A percentile compares a stretch with the other conserved stretches of the same genome.
Conservation (phyloP, 805 yeast genomes). For the Starmerella kuoi region DNA sequence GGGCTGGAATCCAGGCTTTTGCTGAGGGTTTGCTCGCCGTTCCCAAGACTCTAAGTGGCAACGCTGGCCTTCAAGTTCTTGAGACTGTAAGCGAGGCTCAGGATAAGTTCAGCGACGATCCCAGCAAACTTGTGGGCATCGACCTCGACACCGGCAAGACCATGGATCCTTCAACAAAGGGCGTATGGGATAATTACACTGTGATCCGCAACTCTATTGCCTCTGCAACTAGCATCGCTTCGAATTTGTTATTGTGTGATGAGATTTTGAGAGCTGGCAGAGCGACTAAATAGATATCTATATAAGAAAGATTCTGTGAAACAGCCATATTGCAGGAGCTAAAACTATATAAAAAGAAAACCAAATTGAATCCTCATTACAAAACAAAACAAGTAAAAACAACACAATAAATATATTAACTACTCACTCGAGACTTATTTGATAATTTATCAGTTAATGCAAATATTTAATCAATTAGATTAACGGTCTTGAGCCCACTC, state of each 20-base stretch:
- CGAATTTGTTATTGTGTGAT: slow-evolving; percentile 85
- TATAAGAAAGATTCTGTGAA: not conserved
- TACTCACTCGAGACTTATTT: too few species aligned
- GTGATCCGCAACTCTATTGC: slow-evolving; percentile 87
- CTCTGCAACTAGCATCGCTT: slow-evolving; percentile 88
- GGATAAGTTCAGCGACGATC: slow-evolving; percentile 57
- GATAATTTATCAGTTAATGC: too few species aligned
- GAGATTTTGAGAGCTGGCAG: slow-evolving; percentile 94
- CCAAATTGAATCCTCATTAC: too few species aligned
- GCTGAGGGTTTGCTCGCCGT: slow-evolving; percentile 82
- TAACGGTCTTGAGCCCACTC: slow-evolving; percentile 34
- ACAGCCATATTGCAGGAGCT: not conserved
- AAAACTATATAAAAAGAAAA: too few species aligned
- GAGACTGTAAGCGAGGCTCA: slow-evolving; percentile 82
- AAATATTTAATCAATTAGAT: too few species aligned
- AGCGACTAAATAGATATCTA: slow-evolving; percentile 43
- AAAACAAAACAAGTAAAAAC: too few species aligned
- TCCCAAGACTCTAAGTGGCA: slow-evolving; percentile 84
- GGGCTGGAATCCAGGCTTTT: slow-evolving; percentile 85
- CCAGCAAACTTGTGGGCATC: slow-evolving; percentile 62
- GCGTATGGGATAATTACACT: slow-evolving; percentile 92
- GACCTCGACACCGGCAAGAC: slow-evolving; percentile 89
- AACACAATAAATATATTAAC: too few species aligned
- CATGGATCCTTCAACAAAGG: slow-evolving; percentile 86
- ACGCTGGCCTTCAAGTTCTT: slow-evolving; percentile 87